These are phyloP conservation scores for Juncus effusus DNA, from an alignment of 176 grass and related monocot species.

Conservation along the genomic window DNA sequence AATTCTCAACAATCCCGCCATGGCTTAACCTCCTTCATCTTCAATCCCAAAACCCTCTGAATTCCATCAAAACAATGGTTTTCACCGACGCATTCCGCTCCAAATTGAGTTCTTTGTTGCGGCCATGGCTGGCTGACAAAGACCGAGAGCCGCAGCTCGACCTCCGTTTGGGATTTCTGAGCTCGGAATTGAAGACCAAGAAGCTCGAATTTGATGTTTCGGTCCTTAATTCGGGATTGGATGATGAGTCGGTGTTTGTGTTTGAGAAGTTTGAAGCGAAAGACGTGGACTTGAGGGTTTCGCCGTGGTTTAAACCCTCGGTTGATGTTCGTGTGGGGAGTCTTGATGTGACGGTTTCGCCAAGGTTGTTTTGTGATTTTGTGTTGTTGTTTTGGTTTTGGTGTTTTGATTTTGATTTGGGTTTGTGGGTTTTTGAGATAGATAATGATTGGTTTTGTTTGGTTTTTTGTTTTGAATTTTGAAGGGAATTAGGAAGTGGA, in stretches of 20 bases:
- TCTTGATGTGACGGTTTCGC: slow-evolving; percentile 22
- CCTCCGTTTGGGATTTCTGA: slow-evolving; percentile 28
- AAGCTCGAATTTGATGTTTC: slow-evolving; percentile 21
- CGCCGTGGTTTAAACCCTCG: slow-evolving; percentile 28
- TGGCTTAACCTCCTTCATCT: slow-evolving; percentile 3
- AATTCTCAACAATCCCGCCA: slow-evolving; percentile 16
- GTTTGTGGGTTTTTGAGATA: neutral
- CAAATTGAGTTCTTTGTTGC: slow-evolving; percentile 11
- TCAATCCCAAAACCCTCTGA: neutral
- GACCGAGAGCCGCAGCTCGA: slow-evolving; percentile 29
- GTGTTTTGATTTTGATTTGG: neutral
- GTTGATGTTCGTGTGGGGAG: slow-evolving; percentile 17
- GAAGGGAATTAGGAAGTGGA: slow-evolving; percentile 40
- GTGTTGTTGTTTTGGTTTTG: neutral
- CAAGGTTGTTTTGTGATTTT: slow-evolving; percentile 21
- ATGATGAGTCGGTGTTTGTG: slow-evolving; percentile 8
- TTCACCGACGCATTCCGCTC: slow-evolving; percentile 4
- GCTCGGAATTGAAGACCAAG: slow-evolving; percentile 10
- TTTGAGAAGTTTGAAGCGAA: slow-evolving; percentile 25
- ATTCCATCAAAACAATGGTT: slow-evolving; percentile 17
- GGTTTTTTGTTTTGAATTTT: slow-evolving; percentile 23
- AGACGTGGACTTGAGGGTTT: slow-evolving; percentile 28
- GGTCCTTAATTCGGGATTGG: slow-evolving; percentile 25
- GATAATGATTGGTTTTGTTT: slow-evolving; percentile 9
- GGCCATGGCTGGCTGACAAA: slow-evolving; percentile 29